Conservation (phyloP, 768 basidiomycete species). For the Rhizopogon vulgaris region DNA sequence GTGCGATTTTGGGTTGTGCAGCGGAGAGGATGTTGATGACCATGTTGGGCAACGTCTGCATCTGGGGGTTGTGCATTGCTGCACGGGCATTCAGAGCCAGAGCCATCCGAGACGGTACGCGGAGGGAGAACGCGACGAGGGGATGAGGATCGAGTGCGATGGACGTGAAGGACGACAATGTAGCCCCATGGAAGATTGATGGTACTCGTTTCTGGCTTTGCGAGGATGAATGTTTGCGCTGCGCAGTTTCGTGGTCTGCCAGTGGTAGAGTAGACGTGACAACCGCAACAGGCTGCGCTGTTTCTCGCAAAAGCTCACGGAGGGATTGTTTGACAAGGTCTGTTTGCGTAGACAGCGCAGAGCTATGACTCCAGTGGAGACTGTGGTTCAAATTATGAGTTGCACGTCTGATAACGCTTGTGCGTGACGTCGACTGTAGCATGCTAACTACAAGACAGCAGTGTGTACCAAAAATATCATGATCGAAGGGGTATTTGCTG, state of each 20-base stretch:
- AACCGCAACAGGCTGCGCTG: constrained; percentile 82
- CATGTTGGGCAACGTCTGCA: constrained; percentile 39
- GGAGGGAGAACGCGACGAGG: constrained; percentile 83
- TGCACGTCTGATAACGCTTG: not conserved
- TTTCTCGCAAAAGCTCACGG: constrained; percentile 60
- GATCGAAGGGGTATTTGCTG: not conserved
- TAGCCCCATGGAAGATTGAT: constrained; percentile 72
- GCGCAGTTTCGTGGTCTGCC: not conserved
- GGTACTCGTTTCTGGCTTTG: not conserved
- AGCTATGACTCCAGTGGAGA: not conserved
- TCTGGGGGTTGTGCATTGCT: constrained; percentile 3
- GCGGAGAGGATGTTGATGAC: constrained; percentile 79
- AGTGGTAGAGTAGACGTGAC: constrained; percentile 62
- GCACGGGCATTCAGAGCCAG: constrained; percentile 37
- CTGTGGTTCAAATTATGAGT: not conserved
- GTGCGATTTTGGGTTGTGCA: constrained; percentile 53
- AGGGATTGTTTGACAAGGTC: constrained; percentile 21
- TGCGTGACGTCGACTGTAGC: not conserved
- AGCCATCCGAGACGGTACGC: constrained; percentile 87
- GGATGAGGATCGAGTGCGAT: constrained; percentile 87
- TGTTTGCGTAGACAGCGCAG: not conserved
- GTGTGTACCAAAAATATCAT: not conserved
- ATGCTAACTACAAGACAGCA: not conserved
- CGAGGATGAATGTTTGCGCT: not conserved
- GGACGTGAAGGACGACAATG: constrained; percentile 89